These are phyloP conservation scores for Cunninghamia lanceolata DNA, from an alignment of 75 land plant genomes.

Conservation along the genomic window DNA sequence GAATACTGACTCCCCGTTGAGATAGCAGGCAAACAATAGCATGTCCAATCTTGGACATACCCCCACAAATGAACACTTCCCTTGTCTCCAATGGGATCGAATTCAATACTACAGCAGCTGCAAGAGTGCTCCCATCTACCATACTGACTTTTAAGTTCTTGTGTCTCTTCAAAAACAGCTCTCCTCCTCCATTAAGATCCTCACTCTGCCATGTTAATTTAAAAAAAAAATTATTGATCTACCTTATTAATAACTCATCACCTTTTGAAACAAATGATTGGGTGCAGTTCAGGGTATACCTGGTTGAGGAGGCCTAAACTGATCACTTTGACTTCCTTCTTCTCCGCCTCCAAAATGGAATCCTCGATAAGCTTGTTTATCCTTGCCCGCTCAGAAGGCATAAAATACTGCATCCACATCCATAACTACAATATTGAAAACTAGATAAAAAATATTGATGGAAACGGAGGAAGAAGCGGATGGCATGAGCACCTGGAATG, in stretches of 20 bases:
- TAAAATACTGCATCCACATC: slow-evolving; percentile 38
- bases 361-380: slow-evolving; percentile 63
- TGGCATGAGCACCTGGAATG: slow-evolving; percentile 39
- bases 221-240: too few species aligned
- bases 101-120: slow-evolving; percentile 56
- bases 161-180: slow-evolving; percentile 38
- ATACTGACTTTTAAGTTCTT: slow-evolving; percentile 41
- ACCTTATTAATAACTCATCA: neutral
- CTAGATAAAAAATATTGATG: neutral
- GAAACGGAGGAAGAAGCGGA: too few species aligned
- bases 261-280: neutral
- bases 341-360: slow-evolving; percentile 59
- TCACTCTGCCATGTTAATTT: slow-evolving; percentile 28
- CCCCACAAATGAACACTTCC: slow-evolving; percentile 47
- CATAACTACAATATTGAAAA: neutral
- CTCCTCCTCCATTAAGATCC: slow-evolving; percentile 53
- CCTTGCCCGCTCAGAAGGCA: slow-evolving; percentile 30
- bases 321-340: slow-evolving; percentile 51
- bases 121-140: slow-evolving; percentile 75
- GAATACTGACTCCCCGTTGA: slow-evolving; percentile 39
- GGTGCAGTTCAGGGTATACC: too few species aligned
- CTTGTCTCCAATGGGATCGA: slow-evolving; percentile 40
- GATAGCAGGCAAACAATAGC: slow-evolving; percentile 33
- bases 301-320: slow-evolving; percentile 70
- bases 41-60: slow-evolving; percentile 37